Percentiles rank a stretch among this genome's conserved stretches.
Conservation (phyloP, 345 rosid species). For the Salix koriyanagi region DNA sequence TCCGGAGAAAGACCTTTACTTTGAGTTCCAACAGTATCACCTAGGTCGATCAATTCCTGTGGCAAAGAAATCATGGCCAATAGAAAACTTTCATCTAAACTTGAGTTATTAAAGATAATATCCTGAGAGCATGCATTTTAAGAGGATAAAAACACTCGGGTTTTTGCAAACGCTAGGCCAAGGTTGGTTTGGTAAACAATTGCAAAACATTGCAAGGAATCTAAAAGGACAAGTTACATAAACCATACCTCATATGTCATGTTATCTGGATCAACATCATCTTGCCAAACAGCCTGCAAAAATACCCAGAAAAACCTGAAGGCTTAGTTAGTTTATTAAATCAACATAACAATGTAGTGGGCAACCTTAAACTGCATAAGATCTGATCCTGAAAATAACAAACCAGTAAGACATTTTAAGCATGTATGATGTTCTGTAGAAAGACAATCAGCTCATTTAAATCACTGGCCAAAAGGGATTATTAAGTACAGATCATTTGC, state of each 20-base stretch:
- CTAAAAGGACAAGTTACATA: constrained; percentile 5
- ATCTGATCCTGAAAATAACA: neutral
- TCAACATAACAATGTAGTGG: constrained; percentile 4
- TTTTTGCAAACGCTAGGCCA: neutral
- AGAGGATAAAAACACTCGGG: neutral
- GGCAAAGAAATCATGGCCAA: constrained; percentile 4
- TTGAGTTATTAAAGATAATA: neutral
- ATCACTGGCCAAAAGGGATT: neutral
- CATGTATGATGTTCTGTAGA: neutral
- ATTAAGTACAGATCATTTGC: neutral
- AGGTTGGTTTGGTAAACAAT: neutral
- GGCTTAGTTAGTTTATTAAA: neutral
- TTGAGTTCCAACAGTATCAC: constrained; percentile 65
- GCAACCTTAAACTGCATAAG: neutral
- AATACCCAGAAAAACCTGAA: constrained; percentile 5
- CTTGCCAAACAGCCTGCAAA: constrained; percentile 61
- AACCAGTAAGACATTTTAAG: neutral
- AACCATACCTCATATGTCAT: constrained; percentile 70
- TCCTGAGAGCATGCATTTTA: neutral
- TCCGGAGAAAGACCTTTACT: constrained; percentile 59
- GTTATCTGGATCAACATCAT: constrained; percentile 54
- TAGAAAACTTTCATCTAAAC: neutral
- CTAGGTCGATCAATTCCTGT: constrained; percentile 67
- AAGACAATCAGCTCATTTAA: neutral
- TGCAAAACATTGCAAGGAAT: neutral